Evolutionary conservation across 2,329 filamentous ascomycete species (phyloP), one percentile per base, ranked within the genome.

Genomic region (Elsinoe australis): DNA sequence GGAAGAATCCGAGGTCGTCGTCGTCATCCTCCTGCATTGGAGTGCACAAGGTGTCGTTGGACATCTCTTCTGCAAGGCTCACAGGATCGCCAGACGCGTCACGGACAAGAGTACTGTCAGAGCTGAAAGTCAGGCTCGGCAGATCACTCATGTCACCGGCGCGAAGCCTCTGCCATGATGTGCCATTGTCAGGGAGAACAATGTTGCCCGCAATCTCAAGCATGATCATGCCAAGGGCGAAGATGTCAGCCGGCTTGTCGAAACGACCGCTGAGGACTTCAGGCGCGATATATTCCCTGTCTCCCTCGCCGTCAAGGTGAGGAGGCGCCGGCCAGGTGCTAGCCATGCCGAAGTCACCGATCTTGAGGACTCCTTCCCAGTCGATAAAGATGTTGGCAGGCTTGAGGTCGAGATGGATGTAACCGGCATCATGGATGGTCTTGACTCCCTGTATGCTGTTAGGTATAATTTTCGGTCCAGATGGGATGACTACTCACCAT

Each of bases 141-240:
- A 96, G 78, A 56, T 90, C 86, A 51, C 84, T 87, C 61, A 95
- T 82, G 62, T 96, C 89, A 28, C 88, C 90, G 49, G 85, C 85
- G 41, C 92, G 81, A 38, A 98, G 76, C 39, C 87, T 87, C 59
- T 90, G 82, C 92, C 92, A 98, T 12, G 84, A 86, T 12, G 82
- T 77, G 36, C 92, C 92, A 56, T 96, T 95, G 61, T 95, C 88
- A 0, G 92, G 92, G 21, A 98, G 81, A 53, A 87, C 82, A 44
- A 95, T 88, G 60, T 98, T 98, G 54, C 85, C 88, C 19, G 88
- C 90, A 59, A 89, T 92, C 69, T 98, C 92, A 42, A 95, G 79
- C 64, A 95, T 85, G 65, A 96, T 94, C 58, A 96, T 78, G 45
- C 92, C 92, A 22, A 98, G 78, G 8, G 92, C 87, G 65, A 95